These are phyloP conservation scores for Erodium moschatum DNA, from an alignment of 441 rosid genomes.

Conservation along the genomic window DNA sequence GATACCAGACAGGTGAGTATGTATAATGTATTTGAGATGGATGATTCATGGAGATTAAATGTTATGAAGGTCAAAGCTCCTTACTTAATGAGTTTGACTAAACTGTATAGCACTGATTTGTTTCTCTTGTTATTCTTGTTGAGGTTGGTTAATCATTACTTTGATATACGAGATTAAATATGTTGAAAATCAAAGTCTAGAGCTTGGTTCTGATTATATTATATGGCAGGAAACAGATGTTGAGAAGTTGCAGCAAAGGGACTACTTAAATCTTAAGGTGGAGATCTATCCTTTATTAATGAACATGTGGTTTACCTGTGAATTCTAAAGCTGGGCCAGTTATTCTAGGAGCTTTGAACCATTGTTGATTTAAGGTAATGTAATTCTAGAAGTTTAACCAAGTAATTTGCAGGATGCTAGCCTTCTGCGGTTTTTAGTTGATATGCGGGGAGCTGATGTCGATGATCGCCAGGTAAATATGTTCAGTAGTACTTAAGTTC, in stretches of 20 bases:
- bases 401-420: constrained; percentile 70
- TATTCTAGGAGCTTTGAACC: not conserved
- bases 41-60: not conserved
- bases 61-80: not conserved
- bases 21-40: not conserved
- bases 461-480: constrained; percentile 69
- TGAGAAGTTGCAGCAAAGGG: constrained; percentile 82
- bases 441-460: constrained; percentile 86
- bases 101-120: not conserved
- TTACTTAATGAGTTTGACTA: not conserved
- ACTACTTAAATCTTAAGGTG: constrained; percentile 73
- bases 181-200: not conserved
- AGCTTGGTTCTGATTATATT: constrained; percentile 17
- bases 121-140: not conserved
- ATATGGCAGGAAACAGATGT: constrained; percentile 72
- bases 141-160: not conserved
- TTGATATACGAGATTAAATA: not conserved
- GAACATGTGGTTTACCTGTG: constrained; percentile 2
- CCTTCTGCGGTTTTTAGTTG: constrained; percentile 80
- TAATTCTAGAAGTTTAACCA: constrained; percentile 21
- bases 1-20: constrained; percentile 68
- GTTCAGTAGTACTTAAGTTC: not conserved
- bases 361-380: constrained; percentile 1
- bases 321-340: not conserved
- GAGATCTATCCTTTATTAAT: constrained; percentile 14